Evolutionary conservation across 495 filamentous ascomycete species (phyloP), one percentile per base, ranked within the genome.

Genomic region (Parmelia sp.): DNA sequence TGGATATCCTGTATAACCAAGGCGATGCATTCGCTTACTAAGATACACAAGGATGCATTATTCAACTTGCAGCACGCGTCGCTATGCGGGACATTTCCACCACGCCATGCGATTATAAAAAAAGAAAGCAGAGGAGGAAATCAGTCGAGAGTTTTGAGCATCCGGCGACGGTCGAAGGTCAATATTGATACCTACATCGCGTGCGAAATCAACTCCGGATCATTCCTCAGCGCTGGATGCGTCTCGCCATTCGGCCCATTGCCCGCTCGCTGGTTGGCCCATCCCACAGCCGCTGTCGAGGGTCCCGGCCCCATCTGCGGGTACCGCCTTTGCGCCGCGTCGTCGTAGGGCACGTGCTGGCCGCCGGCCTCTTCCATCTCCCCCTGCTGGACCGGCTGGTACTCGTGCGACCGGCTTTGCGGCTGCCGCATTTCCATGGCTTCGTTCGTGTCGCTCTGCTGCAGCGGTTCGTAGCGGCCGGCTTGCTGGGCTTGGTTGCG

Each of bases 361-460:
- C 3, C 15, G 15, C 7, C 1, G 14, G 11, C 15, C 9, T 33
- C 51, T 33, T 55, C 51, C 51, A 55, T 17, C 51, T 55, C 51
- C 2, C 17, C 29, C 33, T 55, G 51, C 51, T 55, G 51, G 21
- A 55, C 51, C 21, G 29, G 51, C 29, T 55, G 51, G 17, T 55
- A 55, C 6, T 55, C 51, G 51, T 55, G 33, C 1, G 27, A 10
- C 29, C 27, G 6, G 17, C 6, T 33, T 33, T 33, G 51, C 6
- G 17, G 51, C 29, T 55, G 51, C 51, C 51, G 14, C 51, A 55
- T 55, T 6, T 55, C 51, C 51, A 55, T 55, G 29, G 29, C 51
- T 2, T 55, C 27, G 2, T 29, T 29, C 17, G 51, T 5, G 2
- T 33, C 51, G 51, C 17, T 55, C 51, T 55, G 27, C 51, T 55